Base-by-base conservation (phyloP, 495 filamentous ascomycete species). In the Neurospora sp. region DNA sequence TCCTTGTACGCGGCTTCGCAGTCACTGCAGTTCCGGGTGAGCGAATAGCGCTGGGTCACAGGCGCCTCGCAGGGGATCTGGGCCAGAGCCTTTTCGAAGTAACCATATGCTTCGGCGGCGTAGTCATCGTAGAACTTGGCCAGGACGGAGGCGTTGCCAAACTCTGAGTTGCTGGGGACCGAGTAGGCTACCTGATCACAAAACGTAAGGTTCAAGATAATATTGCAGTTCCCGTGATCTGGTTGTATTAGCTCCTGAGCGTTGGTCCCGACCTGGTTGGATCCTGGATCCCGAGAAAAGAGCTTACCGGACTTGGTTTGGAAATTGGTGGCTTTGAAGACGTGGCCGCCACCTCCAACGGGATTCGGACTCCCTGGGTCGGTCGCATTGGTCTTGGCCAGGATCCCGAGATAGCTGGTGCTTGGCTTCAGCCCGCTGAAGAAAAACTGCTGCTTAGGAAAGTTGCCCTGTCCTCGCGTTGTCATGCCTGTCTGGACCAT, bases 171-270 rank as follows among this genome's bases (percentile, higher is more conserved):
- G 70, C 89, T 88, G 0, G 96, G 96, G 0, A 97, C 96, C 27
- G 96, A 91, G 80, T 98, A 97, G 59, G 94, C 92, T 68, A 95
- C 88, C 73, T 96, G 88, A 70, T 87, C 86, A 84, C 96, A 99
- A 80, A 98, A 94, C 4, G 85, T 81, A 20, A 99, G 89, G 78
- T 95, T 89, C 81, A 89, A 92, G 42, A 99, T 85, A 14, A 99
- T 84, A 42, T 90, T 90, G 81, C 96, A 99, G 79, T 95, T 97
- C 65, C 76, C 78, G 71, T 79, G 74, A 70, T 75, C 76, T 78
- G 69, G 6, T 20, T 38, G 9, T 48, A 48, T 71, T 48, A 71
- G 69, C 69, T 44, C 16, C 40, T 59, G 40, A 44, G 27, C 37
- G 16, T 35, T 35, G 69, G 40, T 65, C 53, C 53, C 53, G 14